Percentiles rank a stretch among this genome's conserved stretches.
Conservation (phyloP, 2,329 filamentous ascomycete genomes). For the Septoria petroselini region DNA sequence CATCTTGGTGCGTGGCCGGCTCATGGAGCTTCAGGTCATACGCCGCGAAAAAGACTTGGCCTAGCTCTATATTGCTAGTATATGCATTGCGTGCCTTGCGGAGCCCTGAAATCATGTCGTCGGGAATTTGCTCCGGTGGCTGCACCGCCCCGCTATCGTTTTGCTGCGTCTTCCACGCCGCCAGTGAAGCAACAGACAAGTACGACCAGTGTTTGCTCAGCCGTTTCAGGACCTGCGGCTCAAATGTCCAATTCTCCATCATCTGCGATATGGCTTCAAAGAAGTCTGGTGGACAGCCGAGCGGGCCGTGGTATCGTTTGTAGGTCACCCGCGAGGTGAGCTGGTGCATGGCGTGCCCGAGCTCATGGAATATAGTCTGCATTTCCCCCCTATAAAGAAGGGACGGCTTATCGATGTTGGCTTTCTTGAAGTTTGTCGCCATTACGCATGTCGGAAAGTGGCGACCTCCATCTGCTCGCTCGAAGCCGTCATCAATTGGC, state of each 20-base stretch:
- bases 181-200: slow-evolving; percentile 1
- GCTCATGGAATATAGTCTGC: slow-evolving; percentile 13
- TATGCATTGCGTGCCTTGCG: background rate
- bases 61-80: background rate
- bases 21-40: slow-evolving; percentile 9
- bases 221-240: slow-evolving; percentile 9
- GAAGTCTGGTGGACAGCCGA: slow-evolving; percentile 13
- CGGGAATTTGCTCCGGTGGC: slow-evolving; percentile 8
- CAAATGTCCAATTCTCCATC: slow-evolving; percentile 18
- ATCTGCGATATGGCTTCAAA: slow-evolving; percentile 12
- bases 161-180: slow-evolving; percentile 5
- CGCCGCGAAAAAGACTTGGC: slow-evolving; percentile 3
- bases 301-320: slow-evolving; percentile 1
- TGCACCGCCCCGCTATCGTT: slow-evolving; percentile 1
- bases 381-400: slow-evolving; percentile 9
- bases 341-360: slow-evolving; percentile 22
- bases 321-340: slow-evolving; percentile 7
- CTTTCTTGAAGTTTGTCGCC: slow-evolving; percentile 9
- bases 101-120: slow-evolving; percentile 1
- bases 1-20: slow-evolving; percentile 1
- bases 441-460: slow-evolving; percentile 12
- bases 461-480: slow-evolving; percentile 4
- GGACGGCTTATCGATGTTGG: slow-evolving; percentile 4
- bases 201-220: slow-evolving; percentile 21
- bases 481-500: slow-evolving; percentile 9